Percentiles rank a stretch among this genome's conserved stretches.
phyloP scores from a whole-genome alignment of 176 grass and related monocot genomes.

The Lolium rigidum region DNA sequence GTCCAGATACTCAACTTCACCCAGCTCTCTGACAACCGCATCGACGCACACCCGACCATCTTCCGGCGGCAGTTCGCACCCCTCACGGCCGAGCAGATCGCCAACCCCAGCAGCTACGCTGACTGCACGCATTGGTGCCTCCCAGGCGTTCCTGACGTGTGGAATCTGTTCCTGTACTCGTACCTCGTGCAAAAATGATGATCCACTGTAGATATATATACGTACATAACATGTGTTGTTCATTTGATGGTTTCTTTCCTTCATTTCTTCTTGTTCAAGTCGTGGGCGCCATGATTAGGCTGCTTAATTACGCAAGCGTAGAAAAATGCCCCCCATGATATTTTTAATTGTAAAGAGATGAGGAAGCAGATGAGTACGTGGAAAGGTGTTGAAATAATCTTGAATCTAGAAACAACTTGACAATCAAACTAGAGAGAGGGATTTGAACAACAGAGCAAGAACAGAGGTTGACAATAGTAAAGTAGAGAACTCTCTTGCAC shows the following conservation, averaged over 20 bases:
- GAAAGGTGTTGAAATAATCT: not conserved
- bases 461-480: no score
- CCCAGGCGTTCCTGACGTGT: conserved; percentile 78
- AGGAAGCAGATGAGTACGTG: not conserved
- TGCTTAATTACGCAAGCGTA: conserved; percentile 10
- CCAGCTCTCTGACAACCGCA: conserved; percentile 68
- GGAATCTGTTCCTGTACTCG: conserved; percentile 73
- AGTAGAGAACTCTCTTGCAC: no score
- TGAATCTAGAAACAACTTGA: no score
- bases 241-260: not conserved
- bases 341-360: conserved; percentile 21
- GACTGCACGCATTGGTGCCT: conserved; percentile 90
- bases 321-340: conserved; percentile 11
- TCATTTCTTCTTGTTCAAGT: not conserved
- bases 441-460: no score
- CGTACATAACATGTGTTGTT: not conserved
- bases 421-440: no score
- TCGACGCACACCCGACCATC: conserved; percentile 71
- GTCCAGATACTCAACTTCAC: conserved; percentile 81
- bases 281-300: conserved; percentile 35
- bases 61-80: conserved; percentile 50
- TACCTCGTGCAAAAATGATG: conserved; percentile 48
- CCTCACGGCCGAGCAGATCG: conserved; percentile 50
- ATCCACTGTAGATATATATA: not conserved
- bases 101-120: conserved; percentile 54